Percentiles rank a stretch among this genome's conserved stretches.
Evolutionary conservation across 2,329 filamentous ascomycete genomes (phyloP).

Genomic region (Epicoccum nigrum): DNA sequence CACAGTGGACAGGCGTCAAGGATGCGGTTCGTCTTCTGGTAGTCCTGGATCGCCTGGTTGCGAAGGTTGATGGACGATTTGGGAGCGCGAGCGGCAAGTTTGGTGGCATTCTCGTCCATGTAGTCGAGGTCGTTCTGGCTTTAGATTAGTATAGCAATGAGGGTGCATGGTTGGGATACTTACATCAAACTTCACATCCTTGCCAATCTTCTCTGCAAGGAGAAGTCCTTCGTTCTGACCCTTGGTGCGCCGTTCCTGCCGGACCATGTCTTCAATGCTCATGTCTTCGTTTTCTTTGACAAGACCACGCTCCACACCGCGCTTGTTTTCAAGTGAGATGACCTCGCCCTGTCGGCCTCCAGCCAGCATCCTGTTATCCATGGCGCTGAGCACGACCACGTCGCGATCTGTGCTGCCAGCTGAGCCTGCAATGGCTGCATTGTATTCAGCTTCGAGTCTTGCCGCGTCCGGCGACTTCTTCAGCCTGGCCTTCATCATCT

Average conservation of each 20-base stretch:
- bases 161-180: conserved; percentile 30
- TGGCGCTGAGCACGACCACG: conserved; percentile 80
- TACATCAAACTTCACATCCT: conserved; percentile 84
- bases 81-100: conserved; percentile 84
- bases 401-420: conserved; percentile 64
- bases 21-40: conserved; percentile 85
- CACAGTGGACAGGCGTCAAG: conserved; percentile 90
- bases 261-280: conserved; percentile 95
- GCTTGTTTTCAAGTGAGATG: conserved; percentile 76
- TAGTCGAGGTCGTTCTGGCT: conserved; percentile 83
- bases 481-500: conserved; percentile 95
- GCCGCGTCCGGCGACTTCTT: conserved; percentile 76
- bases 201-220: conserved; percentile 90
- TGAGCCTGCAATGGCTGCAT: conserved; percentile 71
- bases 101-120: conserved; percentile 93
- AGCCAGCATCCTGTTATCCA: conserved; percentile 88
- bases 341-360: conserved; percentile 77
- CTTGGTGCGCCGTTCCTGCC: conserved; percentile 86
- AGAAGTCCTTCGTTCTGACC: conserved; percentile 78
- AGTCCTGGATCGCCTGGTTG: conserved; percentile 84
- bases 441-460: conserved; percentile 83
- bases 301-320: conserved; percentile 81
- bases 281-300: conserved; percentile 95
- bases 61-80: conserved; percentile 88
- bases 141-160: conserved; percentile 17